Evolutionary conservation across 129 eudicot species (phyloP).

Genomic region (Dittrichia graveolens): DNA sequence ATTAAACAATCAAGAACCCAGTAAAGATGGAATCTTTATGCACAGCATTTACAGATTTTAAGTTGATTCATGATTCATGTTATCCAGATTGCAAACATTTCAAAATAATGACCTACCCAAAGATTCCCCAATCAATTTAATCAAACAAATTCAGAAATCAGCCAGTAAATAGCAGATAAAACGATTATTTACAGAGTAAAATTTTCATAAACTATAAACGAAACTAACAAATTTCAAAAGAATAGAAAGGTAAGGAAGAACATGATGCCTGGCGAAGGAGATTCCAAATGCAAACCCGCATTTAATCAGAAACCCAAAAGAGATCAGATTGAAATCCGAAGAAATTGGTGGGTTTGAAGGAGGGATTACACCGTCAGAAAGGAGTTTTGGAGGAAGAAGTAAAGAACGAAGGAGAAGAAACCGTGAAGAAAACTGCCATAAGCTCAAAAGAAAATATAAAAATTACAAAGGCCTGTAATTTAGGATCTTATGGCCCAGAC

Average conservation of each 20-base stretch:
- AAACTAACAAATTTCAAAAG: not conserved
- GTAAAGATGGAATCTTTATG: conserved; percentile 15
- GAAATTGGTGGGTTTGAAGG: too few species aligned
- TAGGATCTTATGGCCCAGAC: conserved; percentile 4
- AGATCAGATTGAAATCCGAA: not conserved
- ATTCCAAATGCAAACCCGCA: conserved; percentile 35
- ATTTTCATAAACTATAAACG: not conserved
- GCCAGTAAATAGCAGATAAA: not conserved
- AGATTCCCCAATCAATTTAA: conserved; percentile 12
- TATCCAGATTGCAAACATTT: conserved; percentile 11
- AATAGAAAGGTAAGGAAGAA: not conserved
- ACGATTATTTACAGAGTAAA: not conserved
- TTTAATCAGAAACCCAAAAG: not conserved
- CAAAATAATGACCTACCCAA: not conserved
- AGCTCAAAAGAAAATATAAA: too few species aligned
- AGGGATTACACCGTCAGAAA: not conserved
- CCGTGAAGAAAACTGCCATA: not conserved
- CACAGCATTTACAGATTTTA: not conserved
- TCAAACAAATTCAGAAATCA: not conserved
- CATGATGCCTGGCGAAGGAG: conserved; percentile 27
- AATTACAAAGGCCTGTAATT: not conserved
- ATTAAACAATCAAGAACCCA: not conserved
- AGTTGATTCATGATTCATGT: conserved; percentile 4
- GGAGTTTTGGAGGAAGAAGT: not conserved
- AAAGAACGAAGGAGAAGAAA: conserved; percentile 19